A percentile compares a stretch with the other conserved stretches of the same genome.
phyloP scores from a whole-genome alignment of 2,329 filamentous ascomycete genomes.

The Beauveria scarabaeidicola region DNA sequence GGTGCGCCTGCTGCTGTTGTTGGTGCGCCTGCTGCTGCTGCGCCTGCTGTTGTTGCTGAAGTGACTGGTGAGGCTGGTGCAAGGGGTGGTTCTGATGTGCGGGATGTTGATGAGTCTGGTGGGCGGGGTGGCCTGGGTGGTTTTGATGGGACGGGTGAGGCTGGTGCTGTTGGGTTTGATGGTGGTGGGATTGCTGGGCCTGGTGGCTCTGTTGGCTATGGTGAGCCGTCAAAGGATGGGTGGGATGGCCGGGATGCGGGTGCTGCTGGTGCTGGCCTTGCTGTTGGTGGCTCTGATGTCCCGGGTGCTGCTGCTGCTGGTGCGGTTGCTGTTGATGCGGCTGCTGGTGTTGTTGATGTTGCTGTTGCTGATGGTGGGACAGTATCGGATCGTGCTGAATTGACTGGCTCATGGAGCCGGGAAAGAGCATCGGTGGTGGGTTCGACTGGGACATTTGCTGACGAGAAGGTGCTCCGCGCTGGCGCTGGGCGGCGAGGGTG shows the following conservation, averaged over 20 bases:
- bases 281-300: constrained; percentile 18
- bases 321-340: constrained; percentile 17
- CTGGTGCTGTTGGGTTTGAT: constrained; percentile 17
- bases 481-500: constrained; percentile 34
- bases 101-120: constrained; percentile 20
- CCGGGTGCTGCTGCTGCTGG: constrained; percentile 16
- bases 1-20: constrained; percentile 20
- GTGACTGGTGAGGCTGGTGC: constrained; percentile 16
- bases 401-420: constrained; percentile 30
- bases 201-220: constrained; percentile 18
- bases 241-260: constrained; percentile 16
- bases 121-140: constrained; percentile 12
- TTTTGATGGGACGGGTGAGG: constrained; percentile 15
- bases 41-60: constrained; percentile 24
- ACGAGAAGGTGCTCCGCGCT: constrained; percentile 35
- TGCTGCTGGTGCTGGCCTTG: constrained; percentile 22
- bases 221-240: constrained; percentile 9
- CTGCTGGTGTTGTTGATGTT: constrained; percentile 18
- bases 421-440: constrained; percentile 29
- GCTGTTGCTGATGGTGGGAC: constrained; percentile 33
- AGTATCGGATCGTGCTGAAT: constrained; percentile 35
- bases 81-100: constrained; percentile 18
- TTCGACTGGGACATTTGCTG: constrained; percentile 35
- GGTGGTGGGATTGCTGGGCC: constrained; percentile 14
- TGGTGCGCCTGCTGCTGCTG: constrained; percentile 26